A percentile compares a stretch with the other conserved stretches of the same genome.
Conservation (phyloP, 2,329 filamentous ascomycete genomes). For the Blastomyces parvus region DNA sequence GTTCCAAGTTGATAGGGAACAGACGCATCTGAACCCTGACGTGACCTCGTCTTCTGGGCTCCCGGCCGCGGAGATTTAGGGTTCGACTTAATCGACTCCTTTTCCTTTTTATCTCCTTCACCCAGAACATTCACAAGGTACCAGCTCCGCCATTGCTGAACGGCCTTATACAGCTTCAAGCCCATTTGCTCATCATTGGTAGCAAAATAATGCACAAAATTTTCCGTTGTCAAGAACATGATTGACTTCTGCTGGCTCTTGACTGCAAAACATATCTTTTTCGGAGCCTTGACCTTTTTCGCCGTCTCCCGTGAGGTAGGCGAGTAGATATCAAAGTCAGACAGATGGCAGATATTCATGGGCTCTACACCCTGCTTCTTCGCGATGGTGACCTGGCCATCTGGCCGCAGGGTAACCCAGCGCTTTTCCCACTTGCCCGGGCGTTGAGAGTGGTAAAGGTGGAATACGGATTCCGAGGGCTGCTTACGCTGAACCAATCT, state of each 20-base stretch:
- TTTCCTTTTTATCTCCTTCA: conserved; percentile 37
- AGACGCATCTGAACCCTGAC: conserved; percentile 14
- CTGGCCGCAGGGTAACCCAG: conserved; percentile 60
- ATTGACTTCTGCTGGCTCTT: conserved; percentile 86
- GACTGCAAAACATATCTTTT: conserved; percentile 74
- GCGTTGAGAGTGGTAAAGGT: conserved; percentile 70
- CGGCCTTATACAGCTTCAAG: conserved; percentile 56
- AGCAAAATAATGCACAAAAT: conserved; percentile 87
- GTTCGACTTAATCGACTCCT: conserved; percentile 26
- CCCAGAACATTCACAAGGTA: conserved; percentile 69
- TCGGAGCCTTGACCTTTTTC: conserved; percentile 70
- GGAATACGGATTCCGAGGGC: conserved; percentile 57
- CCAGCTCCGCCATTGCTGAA: conserved; percentile 85
- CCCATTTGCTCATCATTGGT: conserved; percentile 62
- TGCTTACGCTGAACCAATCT: conserved; percentile 53
- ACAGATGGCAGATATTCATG: conserved; percentile 67
- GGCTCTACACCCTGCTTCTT: conserved; percentile 63
- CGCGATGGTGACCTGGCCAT: conserved; percentile 61
- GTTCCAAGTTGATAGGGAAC: conserved; percentile 53
- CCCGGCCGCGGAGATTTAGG: conserved; percentile 16
- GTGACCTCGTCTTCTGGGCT: conserved; percentile 23
- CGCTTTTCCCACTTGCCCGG: conserved; percentile 84
- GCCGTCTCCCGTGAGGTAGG: conserved; percentile 59
- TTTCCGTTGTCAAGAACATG: conserved; percentile 71
- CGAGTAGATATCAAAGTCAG: conserved; percentile 85